Base-by-base conservation (phyloP, 1,284 basidiomycete genomes). In the Boletus chippewaensis region DNA sequence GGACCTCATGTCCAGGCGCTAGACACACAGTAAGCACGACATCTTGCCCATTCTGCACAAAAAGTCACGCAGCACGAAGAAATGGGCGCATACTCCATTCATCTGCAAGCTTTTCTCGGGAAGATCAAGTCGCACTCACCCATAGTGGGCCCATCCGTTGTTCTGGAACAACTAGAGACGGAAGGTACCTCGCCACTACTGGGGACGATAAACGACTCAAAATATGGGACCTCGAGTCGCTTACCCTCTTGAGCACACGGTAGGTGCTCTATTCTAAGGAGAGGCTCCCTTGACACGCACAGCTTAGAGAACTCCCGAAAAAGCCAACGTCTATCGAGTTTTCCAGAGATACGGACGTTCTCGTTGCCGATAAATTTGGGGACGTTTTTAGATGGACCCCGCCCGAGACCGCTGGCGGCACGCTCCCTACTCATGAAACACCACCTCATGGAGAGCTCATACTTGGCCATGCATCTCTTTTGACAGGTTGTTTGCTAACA, bases 331-430 rank as follows among this genome's bases (percentile, higher is more conserved):
- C 72, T 2, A 64, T 92, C 35, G 61, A 64, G 1, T 81, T 92
- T 59, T 82, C 80, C 0, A 69, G 63, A 13, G 74, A 82, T 47
- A 73, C 74, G 0, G 73, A 82, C 13, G 82, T 87, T 57, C 70
- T 88, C 13, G 80, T 82, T 13, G 78, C 83, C n/a, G 91, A 93
- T 69, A 92, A 92, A 64, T 92, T 92, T 58, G 90, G 91, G 0
- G 91, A 93, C 60, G 76, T 92, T 15, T 91, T 89, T 70, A 81
- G 80, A 87, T 84, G 45, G 34, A 10, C 7, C 34, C n/a, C 7
- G 20, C 32, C 15, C 42, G 45, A 57, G 67, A 67, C 50, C 61
- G 61, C 59, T 24, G 59, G 61, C 40, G 74, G 76, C 49, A 65
- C 71, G 0, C 60, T 83, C 16, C 73, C 78, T 1, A 80, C 86